Percentiles rank a stretch among this genome's conserved stretches.
These are phyloP conservation scores for Xylaria sp. DNA, from an alignment of 2,329 filamentous ascomycete species.

Conservation along the genomic window DNA sequence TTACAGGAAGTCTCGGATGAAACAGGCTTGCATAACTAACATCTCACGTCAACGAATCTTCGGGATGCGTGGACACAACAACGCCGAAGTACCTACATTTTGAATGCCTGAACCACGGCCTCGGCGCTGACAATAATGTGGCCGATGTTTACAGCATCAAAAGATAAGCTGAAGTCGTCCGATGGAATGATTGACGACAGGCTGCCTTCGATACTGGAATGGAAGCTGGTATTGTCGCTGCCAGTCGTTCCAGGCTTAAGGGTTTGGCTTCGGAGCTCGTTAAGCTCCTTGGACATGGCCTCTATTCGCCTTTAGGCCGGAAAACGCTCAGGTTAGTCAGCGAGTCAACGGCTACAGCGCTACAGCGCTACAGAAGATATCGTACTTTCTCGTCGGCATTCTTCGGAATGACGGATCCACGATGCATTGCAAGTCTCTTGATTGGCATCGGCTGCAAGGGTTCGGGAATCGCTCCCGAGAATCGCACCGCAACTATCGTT, in stretches of 20 bases:
- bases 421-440: slow-evolving; percentile 38
- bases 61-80: not conserved
- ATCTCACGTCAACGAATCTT: not conserved
- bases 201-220: slow-evolving; percentile 28
- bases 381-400: slow-evolving; percentile 42
- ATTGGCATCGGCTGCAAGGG: slow-evolving; percentile 40
- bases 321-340: slow-evolving; percentile 3
- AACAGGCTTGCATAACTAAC: slow-evolving; percentile 36
- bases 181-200: slow-evolving; percentile 22
- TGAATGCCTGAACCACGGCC: slow-evolving; percentile 33
- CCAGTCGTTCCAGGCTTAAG: slow-evolving; percentile 27
- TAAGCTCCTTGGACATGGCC: slow-evolving; percentile 42
- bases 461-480: slow-evolving; percentile 42
- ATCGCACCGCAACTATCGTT: slow-evolving; percentile 40
- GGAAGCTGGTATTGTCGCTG: slow-evolving; percentile 33
- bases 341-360: too few species aligned
- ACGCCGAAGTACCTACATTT: slow-evolving; percentile 29
- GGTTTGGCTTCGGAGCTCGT: slow-evolving; percentile 38
- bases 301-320: slow-evolving; percentile 36
- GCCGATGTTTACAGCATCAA: slow-evolving; percentile 33
- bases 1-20: slow-evolving; percentile 39
- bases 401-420: slow-evolving; percentile 42
- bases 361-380: too few species aligned
- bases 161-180: slow-evolving; percentile 34
- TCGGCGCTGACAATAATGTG: slow-evolving; percentile 27